Percentiles rank a stretch among this genome's conserved stretches.
Evolutionary conservation across 2,329 filamentous ascomycete genomes (phyloP).

Genomic region (Lanzia echinophila): DNA sequence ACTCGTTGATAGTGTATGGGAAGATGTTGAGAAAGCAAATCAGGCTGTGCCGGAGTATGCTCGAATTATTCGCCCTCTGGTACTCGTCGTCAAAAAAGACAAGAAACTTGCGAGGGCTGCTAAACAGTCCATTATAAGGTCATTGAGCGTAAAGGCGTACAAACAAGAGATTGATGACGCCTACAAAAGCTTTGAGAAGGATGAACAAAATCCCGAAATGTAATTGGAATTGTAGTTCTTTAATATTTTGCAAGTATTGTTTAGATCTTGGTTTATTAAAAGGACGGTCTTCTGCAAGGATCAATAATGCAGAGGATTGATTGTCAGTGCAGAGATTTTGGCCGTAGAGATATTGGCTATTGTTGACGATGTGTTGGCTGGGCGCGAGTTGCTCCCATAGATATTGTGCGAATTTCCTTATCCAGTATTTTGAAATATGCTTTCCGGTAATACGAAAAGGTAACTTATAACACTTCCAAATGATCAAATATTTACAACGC

Average conservation of each 20-base stretch:
- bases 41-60: conserved; percentile 15
- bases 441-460: too few relatives aligned
- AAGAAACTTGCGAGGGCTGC: conserved; percentile 14
- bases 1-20: conserved; percentile 15
- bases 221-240: background rate
- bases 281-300: too few relatives aligned
- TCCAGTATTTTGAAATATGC: too few relatives aligned
- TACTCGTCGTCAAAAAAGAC: conserved; percentile 11
- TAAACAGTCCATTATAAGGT: conserved; percentile 14
- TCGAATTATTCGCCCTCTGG: conserved; percentile 10
- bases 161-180: conserved; percentile 26
- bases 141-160: background rate
- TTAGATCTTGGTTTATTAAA: too few relatives aligned
- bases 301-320: too few relatives aligned
- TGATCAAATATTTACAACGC: too few relatives aligned
- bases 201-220: background rate
- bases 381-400: too few relatives aligned
- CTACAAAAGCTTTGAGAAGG: background rate
- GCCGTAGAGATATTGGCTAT: too few relatives aligned
- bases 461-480: too few relatives aligned
- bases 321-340: too few relatives aligned
- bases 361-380: too few relatives aligned
- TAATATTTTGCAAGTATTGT: background rate
- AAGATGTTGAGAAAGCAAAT: conserved; percentile 15
- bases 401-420: too few relatives aligned